Base-by-base conservation (phyloP, 768 basidiomycete species). In the Podaxis pistillaris region DNA sequence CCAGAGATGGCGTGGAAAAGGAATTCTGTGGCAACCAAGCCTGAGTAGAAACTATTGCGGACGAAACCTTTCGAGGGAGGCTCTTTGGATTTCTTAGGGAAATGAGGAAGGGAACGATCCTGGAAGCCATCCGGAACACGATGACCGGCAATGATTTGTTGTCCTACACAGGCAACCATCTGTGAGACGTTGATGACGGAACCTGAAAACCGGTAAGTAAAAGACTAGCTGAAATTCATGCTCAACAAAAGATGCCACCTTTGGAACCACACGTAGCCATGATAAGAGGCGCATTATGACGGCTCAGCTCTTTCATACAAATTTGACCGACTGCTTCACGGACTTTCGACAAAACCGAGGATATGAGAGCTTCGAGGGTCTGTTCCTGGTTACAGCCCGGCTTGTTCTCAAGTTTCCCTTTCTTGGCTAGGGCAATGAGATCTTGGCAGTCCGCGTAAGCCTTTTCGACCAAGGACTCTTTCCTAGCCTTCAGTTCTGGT, bases 241-340 rank as follows among this genome's bases (percentile, higher is more conserved):
- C 17, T 47, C 36, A 24, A 37, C n/a, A 26, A 13, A 36, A 24
- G 5, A 66, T 75, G 52, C 60, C 33, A 92, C 96, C 97, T 83
- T 98, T 98, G 4, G 97, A 98, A 73, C 96, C 96, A 77, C 96
- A 98, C 44, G 94, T 97, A 56, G 97, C 96, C 97, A 98, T 98
- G 78, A 98, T 96, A 2, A 97, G 79, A 1, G 97, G 94, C 1
- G 97, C 95, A 71, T 98, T 99, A 73, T 96, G 93, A 56, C 94
- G 84, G 70, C 94, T 96, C n/a, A 99, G 83, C 72, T 99, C 97
- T 70, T 85, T 89, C 95, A 99, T 96, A 76, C 97, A 99, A 63
- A 96, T 94, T 68, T 97, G 90, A 65, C 97, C 97, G 28, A 97
- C 95, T 59, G 91, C 90, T 70, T 94, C 95, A 77, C 97, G 91